Percentiles rank a stretch among this genome's conserved stretches.
Conservation (phyloP, 2,329 filamentous ascomycete genomes). For the Sporothrix schenckii region DNA sequence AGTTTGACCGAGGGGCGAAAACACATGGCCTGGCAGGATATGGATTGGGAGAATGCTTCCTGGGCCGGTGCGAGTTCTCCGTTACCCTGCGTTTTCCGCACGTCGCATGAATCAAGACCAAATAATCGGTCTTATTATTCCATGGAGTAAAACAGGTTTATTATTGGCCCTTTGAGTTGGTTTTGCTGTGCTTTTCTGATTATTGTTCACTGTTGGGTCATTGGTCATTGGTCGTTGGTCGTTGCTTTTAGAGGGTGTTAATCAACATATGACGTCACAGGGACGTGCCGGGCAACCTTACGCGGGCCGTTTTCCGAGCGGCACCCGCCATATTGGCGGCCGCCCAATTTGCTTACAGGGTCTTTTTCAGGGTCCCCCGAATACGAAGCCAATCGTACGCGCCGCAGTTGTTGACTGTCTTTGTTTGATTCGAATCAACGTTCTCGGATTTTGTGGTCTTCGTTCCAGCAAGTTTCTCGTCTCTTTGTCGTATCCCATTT, state of each 20-base stretch:
- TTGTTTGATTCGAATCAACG: not conserved
- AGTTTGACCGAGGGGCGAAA: not conserved
- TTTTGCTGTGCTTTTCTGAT: not conserved
- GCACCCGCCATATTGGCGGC: not conserved
- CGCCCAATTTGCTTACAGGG: slow-evolving; percentile 5
- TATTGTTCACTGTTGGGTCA: too few species aligned
- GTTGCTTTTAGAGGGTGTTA: not conserved
- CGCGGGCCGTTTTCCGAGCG: slow-evolving; percentile 8
- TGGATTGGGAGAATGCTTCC: not conserved
- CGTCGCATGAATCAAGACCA: not conserved
- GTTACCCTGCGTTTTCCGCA: not conserved
- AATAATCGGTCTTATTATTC: not conserved
- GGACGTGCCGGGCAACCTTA: slow-evolving; percentile 11
- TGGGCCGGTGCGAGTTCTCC: not conserved
- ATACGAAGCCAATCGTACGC: slow-evolving; percentile 1
- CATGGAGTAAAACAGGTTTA: not conserved
- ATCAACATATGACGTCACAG: slow-evolving; percentile 21
- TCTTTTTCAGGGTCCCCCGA: slow-evolving; percentile 13
- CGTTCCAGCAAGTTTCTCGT: not conserved
- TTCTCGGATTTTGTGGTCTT: not conserved
- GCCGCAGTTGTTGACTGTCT: not conserved
- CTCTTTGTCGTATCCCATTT: too few species aligned
- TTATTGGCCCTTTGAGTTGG: not conserved
- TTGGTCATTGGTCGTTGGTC: not conserved
- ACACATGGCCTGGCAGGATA: not conserved